A percentile compares a stretch with the other conserved stretches of the same genome.
Conservation (phyloP, 768 basidiomycete genomes). For the Cystoderma amianthinum region DNA sequence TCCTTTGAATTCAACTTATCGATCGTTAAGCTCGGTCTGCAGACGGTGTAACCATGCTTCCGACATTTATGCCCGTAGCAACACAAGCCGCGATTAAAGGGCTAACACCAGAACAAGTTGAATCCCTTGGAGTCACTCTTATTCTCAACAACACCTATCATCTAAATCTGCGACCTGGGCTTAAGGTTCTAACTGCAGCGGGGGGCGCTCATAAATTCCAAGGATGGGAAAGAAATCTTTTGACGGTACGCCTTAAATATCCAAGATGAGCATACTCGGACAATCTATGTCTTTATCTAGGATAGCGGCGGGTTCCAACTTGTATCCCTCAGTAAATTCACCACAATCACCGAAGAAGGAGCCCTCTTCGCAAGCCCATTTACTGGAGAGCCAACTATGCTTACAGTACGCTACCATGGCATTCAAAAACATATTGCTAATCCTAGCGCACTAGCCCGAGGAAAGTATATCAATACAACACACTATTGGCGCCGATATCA, state of each 20-base stretch:
- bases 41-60: conserved; percentile 81
- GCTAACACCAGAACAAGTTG: conserved; percentile 78
- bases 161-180: conserved; percentile 79
- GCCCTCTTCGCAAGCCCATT: conserved; percentile 83
- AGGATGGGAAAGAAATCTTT: conserved; percentile 79
- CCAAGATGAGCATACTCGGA: no score
- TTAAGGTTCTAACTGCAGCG: conserved; percentile 60
- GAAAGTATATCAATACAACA: conserved; percentile 90
- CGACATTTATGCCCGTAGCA: conserved; percentile 92
- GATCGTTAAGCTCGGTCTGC: conserved; percentile 1
- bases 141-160: conserved; percentile 92
- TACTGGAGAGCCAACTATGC: conserved; percentile 81
- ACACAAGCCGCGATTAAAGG: conserved; percentile 93
- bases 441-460: conserved; percentile 63
- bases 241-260: conserved; percentile 76
- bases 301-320: conserved; percentile 91
- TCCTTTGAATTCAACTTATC: conserved; percentile 1
- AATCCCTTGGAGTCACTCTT: conserved; percentile 73
- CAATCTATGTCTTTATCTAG: conserved; percentile 23
- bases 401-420: conserved; percentile 50
- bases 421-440: conserved; percentile 4
- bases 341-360: conserved; percentile 82
- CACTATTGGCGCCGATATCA: conserved; percentile 86
- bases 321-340: conserved; percentile 79
- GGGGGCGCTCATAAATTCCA: conserved; percentile 91